Conservation (phyloP, 371 early-diverging fungal species). For the Mucor racemosus region DNA sequence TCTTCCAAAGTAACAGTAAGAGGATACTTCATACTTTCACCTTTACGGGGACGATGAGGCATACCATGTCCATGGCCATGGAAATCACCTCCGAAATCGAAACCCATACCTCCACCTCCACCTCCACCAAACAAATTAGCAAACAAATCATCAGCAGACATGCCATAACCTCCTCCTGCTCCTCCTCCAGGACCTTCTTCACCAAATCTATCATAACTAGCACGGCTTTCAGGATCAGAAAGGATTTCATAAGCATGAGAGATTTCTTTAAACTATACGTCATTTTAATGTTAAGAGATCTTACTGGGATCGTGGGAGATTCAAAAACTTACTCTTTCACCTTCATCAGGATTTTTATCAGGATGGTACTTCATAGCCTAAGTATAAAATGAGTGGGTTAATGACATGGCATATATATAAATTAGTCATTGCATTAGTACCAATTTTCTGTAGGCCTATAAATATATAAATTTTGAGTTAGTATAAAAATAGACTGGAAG, state of each 20-base stretch:
- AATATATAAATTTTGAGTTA: neutral
- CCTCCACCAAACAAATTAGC: constrained; percentile 82
- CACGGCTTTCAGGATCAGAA: constrained; percentile 86
- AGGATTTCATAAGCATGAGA: constrained; percentile 95
- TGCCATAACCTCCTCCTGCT: constrained; percentile 60
- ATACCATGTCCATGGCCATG: constrained; percentile 47
- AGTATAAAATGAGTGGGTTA: neutral
- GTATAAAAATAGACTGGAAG: neutral
- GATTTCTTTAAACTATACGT: constrained; percentile 86
- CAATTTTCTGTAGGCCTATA: constrained; percentile 90
- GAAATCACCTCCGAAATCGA: constrained; percentile 53
- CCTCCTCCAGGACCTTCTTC: constrained; percentile 79
- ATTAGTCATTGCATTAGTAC: constrained; percentile 21
- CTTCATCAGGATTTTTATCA: constrained; percentile 76
- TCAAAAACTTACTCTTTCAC: constrained; percentile 38
- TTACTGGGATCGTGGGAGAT: neutral
- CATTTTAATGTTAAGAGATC: neutral
- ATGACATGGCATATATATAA: neutral
- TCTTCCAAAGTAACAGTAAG: constrained; percentile 86
- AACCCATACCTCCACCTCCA: constrained; percentile 34
- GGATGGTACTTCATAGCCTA: constrained; percentile 96
- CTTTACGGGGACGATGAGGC: constrained; percentile 77
- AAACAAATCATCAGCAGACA: constrained; percentile 84
- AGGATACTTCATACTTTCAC: constrained; percentile 78
- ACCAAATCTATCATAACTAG: constrained; percentile 87